Evolutionary conservation across 2,329 filamentous ascomycete genomes (phyloP).

Genomic region (Xylariaceae sp.): DNA sequence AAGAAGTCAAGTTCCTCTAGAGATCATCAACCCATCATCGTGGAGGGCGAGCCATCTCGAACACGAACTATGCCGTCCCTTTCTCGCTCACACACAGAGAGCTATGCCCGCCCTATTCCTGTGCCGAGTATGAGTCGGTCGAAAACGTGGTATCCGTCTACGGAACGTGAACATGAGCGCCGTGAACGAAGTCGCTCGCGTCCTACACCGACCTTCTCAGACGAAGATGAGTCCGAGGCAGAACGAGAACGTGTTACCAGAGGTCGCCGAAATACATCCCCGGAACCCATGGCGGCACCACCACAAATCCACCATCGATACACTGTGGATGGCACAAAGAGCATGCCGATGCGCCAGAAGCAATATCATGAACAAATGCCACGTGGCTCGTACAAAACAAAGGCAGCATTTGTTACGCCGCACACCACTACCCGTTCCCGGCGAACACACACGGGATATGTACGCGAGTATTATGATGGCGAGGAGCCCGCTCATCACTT

Average conservation of each 20-base stretch:
- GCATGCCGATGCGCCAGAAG: conserved; percentile 16
- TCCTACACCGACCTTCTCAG: conserved; percentile 7
- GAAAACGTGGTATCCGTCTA: conserved; percentile 22
- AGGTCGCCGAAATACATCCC: conserved; percentile 24
- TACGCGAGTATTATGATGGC: conserved; percentile 16
- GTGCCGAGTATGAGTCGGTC: conserved; percentile 19
- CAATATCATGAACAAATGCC: conserved; percentile 15
- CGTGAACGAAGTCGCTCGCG: conserved; percentile 19
- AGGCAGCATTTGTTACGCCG: conserved; percentile 13
- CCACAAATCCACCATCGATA: conserved; percentile 11
- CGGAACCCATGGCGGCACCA: conserved; percentile 17
- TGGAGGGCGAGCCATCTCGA: conserved; percentile 18
- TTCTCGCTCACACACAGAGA: conserved; percentile 26
- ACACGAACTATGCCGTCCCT: conserved; percentile 14
- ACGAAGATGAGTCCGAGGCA: conserved; percentile 26
- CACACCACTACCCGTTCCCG: conserved; percentile 20
- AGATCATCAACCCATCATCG: conserved; percentile 23
- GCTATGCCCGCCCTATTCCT: conserved; percentile 21
- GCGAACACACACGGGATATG: conserved; percentile 15
- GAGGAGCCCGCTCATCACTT: conserved; percentile 17
- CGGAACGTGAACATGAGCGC: conserved; percentile 22
- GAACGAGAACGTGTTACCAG: conserved; percentile 22
- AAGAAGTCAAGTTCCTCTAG: conserved; percentile 25
- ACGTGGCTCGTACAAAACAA: conserved; percentile 15
- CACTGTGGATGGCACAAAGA: conserved; percentile 11